Percentiles rank a stretch among this genome's conserved stretches.
phyloP scores from a whole-genome alignment of 257 asterid genomes.

The Solanum clarkiae region DNA sequence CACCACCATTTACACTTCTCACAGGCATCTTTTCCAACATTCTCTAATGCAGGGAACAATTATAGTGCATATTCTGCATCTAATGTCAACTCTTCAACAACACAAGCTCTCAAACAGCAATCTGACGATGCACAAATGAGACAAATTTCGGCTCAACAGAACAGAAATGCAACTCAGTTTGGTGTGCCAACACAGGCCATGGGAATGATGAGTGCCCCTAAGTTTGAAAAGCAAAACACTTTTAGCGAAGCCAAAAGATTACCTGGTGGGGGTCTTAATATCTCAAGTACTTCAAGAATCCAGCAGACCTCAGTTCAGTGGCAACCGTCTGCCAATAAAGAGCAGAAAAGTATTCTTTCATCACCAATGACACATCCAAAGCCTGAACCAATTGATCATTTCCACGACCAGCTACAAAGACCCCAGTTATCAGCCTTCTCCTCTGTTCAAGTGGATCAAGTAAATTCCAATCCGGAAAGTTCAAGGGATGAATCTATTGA shows the following conservation, averaged over 20 bases:
- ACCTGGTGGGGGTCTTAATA: conserved; percentile 24
- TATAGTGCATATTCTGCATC: conserved; percentile 45
- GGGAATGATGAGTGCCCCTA: conserved; percentile 35
- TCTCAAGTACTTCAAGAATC: conserved; percentile 24
- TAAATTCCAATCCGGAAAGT: conserved; percentile 33
- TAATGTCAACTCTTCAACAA: conserved; percentile 24
- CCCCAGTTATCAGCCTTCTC: conserved; percentile 39
- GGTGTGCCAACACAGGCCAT: conserved; percentile 37
- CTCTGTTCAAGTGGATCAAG: conserved; percentile 35
- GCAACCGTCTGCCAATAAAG: conserved; percentile 27
- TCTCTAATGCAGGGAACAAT: conserved; percentile 41
- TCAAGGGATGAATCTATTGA: conserved; percentile 56
- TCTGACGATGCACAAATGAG: conserved; percentile 58
- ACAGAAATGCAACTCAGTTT: conserved; percentile 28
- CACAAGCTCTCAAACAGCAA: conserved; percentile 43
- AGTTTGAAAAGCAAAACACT: conserved; percentile 49
- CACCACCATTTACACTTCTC: conserved; percentile 47
- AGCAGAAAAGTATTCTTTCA: conserved; percentile 28
- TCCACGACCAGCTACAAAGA: conserved; percentile 43
- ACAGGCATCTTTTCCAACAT: conserved; percentile 45
- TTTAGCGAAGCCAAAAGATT: conserved; percentile 42
- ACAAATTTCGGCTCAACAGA: conserved; percentile 52
- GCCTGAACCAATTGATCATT: conserved; percentile 65
- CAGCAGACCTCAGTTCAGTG: conserved; percentile 34
- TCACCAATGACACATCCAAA: conserved; percentile 47